These are phyloP conservation scores for Pseudozyma flocculosa DNA, from an alignment of 1,284 basidiomycete genomes.

Conservation along the genomic window DNA sequence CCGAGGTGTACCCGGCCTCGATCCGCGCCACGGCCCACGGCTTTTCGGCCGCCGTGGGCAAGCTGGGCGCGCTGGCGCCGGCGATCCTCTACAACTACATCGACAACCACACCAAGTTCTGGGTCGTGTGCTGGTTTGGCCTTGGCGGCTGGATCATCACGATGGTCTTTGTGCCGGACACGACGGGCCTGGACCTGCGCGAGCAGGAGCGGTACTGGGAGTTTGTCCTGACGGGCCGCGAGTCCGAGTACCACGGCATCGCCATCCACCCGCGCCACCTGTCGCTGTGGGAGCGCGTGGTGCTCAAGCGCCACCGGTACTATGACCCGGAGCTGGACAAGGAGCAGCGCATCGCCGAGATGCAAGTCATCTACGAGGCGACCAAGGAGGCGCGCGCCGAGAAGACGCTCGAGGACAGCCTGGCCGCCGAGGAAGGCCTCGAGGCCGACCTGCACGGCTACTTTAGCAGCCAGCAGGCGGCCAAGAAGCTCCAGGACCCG, in stretches of 20 bases:
- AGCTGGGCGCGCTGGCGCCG: slow-evolving; percentile 58
- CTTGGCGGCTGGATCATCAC: slow-evolving; percentile 62
- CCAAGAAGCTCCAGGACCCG: slow-evolving; percentile 21
- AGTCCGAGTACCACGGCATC: slow-evolving; percentile 63
- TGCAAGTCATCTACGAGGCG: slow-evolving; percentile 60
- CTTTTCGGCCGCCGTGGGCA: slow-evolving; percentile 58
- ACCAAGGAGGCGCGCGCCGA: slow-evolving; percentile 12
- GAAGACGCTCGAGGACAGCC: slow-evolving; percentile 18
- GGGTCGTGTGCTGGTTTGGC: slow-evolving; percentile 64
- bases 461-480: slow-evolving; percentile 33
- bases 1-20: slow-evolving; percentile 58
- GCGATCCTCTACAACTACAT: slow-evolving; percentile 60
- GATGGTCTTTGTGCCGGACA: slow-evolving; percentile 62
- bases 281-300: slow-evolving; percentile 60
- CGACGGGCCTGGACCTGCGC: slow-evolving; percentile 64
- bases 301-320: slow-evolving; percentile 62
- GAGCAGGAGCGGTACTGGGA: slow-evolving; percentile 66
- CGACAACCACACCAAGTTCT: slow-evolving; percentile 61
- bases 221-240: slow-evolving; percentile 61
- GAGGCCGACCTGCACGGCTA: slow-evolving; percentile 43
- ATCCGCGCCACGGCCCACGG: slow-evolving; percentile 60
- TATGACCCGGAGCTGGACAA: slow-evolving; percentile 64
- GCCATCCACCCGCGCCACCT: slow-evolving; percentile 64
- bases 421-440: slow-evolving; percentile 23
- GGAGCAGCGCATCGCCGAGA: slow-evolving; percentile 61